A percentile compares a stretch with the other conserved stretches of the same genome.
These are phyloP conservation scores for Acacia melanoxylon DNA, from an alignment of 306 rosid genomes.

Conservation along the genomic window DNA sequence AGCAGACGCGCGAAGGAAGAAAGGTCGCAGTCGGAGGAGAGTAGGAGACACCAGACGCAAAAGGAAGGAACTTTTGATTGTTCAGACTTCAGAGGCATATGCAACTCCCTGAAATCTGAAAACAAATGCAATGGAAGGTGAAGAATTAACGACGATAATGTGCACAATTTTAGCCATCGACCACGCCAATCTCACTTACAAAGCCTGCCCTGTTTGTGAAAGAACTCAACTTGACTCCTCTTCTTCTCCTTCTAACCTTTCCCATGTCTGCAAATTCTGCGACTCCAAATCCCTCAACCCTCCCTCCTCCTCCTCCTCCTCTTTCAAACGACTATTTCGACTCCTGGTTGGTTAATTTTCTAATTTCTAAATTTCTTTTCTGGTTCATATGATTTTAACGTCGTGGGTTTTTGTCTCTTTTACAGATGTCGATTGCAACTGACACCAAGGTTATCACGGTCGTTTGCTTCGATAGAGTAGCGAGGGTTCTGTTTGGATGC, in stretches of 20 bases:
- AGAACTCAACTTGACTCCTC: conserved; percentile 40
- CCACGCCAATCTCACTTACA: conserved; percentile 52
- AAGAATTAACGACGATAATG: conserved; percentile 27
- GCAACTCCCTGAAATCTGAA: not conserved
- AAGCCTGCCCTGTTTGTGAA: conserved; percentile 65
- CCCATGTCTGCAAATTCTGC: conserved; percentile 56
- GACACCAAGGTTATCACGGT: conserved; percentile 56
- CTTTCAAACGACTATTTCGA: conserved; percentile 70
- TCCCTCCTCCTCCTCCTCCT: conserved; percentile 21
- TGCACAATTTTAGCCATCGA: conserved; percentile 60
- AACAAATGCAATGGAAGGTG: conserved; percentile 11
- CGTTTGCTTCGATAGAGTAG: conserved; percentile 70
- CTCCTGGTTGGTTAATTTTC: conserved; percentile 46
- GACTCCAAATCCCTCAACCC: conserved; percentile 40
- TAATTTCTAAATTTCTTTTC: not conserved
- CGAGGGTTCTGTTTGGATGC: conserved; percentile 71
- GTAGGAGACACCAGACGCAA: not conserved
- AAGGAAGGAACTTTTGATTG: not conserved
- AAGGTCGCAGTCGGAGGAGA: not conserved
- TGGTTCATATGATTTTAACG: not conserved
- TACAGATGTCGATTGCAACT: conserved; percentile 76
- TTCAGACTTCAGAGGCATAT: not conserved
- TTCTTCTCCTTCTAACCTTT: conserved; percentile 18
- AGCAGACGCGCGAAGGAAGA: not conserved
- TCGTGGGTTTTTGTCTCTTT: not conserved